Evolutionary conservation across 2,329 filamentous ascomycete genomes (phyloP), one percentile per base, ranked within the genome.

Genomic region (Geosmithia flava): DNA sequence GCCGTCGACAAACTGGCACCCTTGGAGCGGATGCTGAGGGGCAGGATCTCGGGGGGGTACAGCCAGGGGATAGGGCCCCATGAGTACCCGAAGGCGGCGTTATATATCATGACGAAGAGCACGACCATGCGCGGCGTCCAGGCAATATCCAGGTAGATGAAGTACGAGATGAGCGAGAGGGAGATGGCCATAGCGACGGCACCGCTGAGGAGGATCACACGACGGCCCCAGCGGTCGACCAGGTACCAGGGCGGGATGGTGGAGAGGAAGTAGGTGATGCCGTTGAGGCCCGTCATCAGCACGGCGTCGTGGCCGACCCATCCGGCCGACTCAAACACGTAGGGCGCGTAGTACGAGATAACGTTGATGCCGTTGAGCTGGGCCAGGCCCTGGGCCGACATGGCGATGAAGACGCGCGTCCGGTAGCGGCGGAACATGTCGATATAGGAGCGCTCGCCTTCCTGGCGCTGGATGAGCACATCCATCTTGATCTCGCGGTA

Each of bases 401-500:
- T 97, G 67, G 93, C 93, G 62, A 97, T 97, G 60, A 97, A 88
- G 54, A 97, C 91, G 47, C 93, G 87, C 58, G 85, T 93, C 61
- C 76, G 79, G 71, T 97, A 97, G 53, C 87, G 81, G 59, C 78
- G 83, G 74, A 97, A 98, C 93, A 98, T 98, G 53, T 97, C 93
- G 40, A 66, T 57, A 65, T 97, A 98, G 0, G 86, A 81, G 55
- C 93, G 80, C 68, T 97, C 93, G 56, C 93, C 93, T 68, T 98
- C 93, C 68, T 95, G 89, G 47, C 93, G 86, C 64, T 91, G 83
- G 20, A 97, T 72, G 33, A 98, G 77, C 29, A 98, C 93, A 58
- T 91, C 83, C 87, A 96, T 95, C 72, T 98, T 98, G 71, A 98
- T 98, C 60, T 97, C 93, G 57, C 91, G 87, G 67, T 94, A 98